These are phyloP conservation scores for Blastobotrys apis DNA, from an alignment of 1,139 yeast species.

Conservation along the genomic window DNA sequence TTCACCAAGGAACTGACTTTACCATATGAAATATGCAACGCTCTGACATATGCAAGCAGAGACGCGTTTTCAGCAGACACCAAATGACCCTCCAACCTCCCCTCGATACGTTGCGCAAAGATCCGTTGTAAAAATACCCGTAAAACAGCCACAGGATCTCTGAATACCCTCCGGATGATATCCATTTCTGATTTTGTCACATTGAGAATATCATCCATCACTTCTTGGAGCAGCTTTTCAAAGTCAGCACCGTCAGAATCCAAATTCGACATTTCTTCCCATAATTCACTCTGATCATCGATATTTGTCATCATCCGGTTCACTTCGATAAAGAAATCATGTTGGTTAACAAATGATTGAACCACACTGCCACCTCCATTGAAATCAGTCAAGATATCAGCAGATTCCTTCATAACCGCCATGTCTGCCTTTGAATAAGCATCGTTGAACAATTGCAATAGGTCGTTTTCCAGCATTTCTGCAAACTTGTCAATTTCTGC, in stretches of 20 bases:
- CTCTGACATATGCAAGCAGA: constrained; percentile 71
- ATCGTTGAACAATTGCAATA: constrained; percentile 38
- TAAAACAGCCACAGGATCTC: constrained; percentile 61
- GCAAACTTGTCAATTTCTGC: constrained; percentile 64
- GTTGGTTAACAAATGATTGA: constrained; percentile 77
- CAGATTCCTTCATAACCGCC: constrained; percentile 71
- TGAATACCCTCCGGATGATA: constrained; percentile 68
- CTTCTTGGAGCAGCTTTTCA: constrained; percentile 39
- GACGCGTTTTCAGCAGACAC: constrained; percentile 62
- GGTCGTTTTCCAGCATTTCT: constrained; percentile 66
- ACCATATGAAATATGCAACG: constrained; percentile 62
- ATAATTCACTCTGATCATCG: constrained; percentile 38
- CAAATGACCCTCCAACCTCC: constrained; percentile 59
- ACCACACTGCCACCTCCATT: constrained; percentile 84
- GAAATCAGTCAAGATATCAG: constrained; percentile 71
- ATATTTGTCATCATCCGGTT: constrained; percentile 40
- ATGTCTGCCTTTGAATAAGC: constrained; percentile 53
- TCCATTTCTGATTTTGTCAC: constrained; percentile 67
- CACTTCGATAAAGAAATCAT: constrained; percentile 60
- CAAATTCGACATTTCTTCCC: constrained; percentile 49
- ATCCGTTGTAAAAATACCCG: constrained; percentile 69
- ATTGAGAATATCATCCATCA: constrained; percentile 41
- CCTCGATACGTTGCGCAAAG: constrained; percentile 69
- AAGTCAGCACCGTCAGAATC: constrained; percentile 38
- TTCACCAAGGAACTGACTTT: constrained; percentile 60